Conservation (phyloP, 129 eudicot genomes). For the Flaveria bidentis region DNA sequence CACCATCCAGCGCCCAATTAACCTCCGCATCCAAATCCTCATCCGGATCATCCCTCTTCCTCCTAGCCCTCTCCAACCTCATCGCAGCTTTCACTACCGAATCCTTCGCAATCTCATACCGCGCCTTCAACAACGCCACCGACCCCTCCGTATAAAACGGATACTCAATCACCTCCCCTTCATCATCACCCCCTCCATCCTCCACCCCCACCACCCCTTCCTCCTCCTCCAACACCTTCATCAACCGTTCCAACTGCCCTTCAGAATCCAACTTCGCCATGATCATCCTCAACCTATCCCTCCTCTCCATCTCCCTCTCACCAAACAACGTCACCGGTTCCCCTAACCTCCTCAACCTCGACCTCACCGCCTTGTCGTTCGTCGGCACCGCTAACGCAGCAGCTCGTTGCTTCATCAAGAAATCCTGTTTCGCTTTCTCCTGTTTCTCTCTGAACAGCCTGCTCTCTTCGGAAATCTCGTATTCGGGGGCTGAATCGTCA, state of each 20-base stretch:
- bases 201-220: constrained; percentile 56
- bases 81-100: constrained; percentile 64
- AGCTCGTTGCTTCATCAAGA: constrained; percentile 76
- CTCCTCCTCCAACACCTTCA: constrained; percentile 87
- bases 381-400: constrained; percentile 94
- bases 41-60: constrained; percentile 90
- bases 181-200: constrained; percentile 59
- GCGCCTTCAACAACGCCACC: constrained; percentile 57
- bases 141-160: constrained; percentile 94
- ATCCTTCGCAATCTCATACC: constrained; percentile 63
- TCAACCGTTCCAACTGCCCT: constrained; percentile 74
- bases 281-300: constrained; percentile 75
- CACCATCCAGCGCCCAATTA: constrained; percentile 73
- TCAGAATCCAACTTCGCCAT: constrained; percentile 86
- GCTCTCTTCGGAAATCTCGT: constrained; percentile 91
- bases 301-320: constrained; percentile 94
- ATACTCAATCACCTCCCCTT: constrained; percentile 64
- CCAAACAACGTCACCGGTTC: constrained; percentile 92
- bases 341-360: constrained; percentile 71
- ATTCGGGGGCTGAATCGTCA: constrained; percentile 44
- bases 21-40: constrained; percentile 92
- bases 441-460: constrained; percentile 67
- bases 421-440: constrained; percentile 78
- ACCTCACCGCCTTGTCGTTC: constrained; percentile 75
- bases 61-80: constrained; percentile 73